Evolutionary conservation across 1,284 basidiomycete genomes (phyloP).

Genomic region (Exobasidium cylindrosporum): DNA sequence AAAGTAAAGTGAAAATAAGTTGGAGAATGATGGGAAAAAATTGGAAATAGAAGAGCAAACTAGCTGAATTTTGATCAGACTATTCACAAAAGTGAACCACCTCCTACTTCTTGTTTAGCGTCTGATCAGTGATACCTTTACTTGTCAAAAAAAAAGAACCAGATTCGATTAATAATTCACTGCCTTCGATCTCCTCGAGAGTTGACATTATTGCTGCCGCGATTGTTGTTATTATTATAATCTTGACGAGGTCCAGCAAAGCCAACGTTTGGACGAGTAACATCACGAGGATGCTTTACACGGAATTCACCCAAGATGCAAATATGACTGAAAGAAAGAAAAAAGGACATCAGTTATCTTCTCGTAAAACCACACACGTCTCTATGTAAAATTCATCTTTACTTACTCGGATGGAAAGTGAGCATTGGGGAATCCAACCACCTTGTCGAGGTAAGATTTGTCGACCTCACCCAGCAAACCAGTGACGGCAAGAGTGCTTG

Average conservation of each 20-base stretch:
- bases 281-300: conserved; percentile 32
- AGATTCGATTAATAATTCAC: no score
- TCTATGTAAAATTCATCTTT: neutral
- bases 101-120: no score
- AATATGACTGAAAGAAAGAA: conserved; percentile 19
- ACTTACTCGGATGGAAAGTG: conserved; percentile 69
- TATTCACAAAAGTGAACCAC: neutral
- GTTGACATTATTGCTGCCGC: neutral
- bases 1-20: no score
- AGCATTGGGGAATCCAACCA: conserved; percentile 93
- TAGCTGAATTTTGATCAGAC: neutral
- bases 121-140: neutral
- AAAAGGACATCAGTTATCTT: neutral
- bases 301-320: conserved; percentile 54
- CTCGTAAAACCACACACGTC: neutral
- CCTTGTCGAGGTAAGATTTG: conserved; percentile 77
- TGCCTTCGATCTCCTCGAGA: no score
- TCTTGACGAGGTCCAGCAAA: conserved; percentile 4
- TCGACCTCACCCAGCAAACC: conserved; percentile 87
- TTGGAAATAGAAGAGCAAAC: neutral
- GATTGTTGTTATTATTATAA: neutral
- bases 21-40: neutral
- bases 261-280: conserved; percentile 6
- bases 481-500: conserved; percentile 74
- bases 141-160: neutral